These are phyloP conservation scores for Fistulinella prunicolor DNA, from an alignment of 768 basidiomycete species.

Conservation along the genomic window DNA sequence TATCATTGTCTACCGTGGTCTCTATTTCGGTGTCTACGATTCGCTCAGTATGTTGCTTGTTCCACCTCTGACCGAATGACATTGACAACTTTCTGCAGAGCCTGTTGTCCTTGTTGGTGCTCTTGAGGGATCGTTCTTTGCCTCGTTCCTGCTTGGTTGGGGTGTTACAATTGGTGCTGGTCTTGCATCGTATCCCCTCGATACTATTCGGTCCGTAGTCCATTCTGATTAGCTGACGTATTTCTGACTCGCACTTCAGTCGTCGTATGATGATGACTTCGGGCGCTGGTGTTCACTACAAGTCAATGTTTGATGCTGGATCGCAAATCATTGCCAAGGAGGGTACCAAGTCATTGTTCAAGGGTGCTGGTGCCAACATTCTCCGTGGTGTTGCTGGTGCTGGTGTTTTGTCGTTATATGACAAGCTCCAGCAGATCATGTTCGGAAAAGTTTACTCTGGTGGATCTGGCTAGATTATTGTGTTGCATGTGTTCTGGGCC, in stretches of 20 bases:
- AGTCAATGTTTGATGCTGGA: slow-evolving; percentile 97
- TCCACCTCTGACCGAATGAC: slow-evolving; percentile 23
- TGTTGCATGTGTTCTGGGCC: slow-evolving; percentile 21
- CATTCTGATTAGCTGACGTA: neutral
- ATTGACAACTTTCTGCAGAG: slow-evolving; percentile 47
- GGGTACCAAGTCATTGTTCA: slow-evolving; percentile 94
- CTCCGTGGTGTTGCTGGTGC: slow-evolving; percentile 99
- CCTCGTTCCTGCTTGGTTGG: slow-evolving; percentile 97
- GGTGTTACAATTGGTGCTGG: slow-evolving; percentile 99
- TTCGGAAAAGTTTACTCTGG: slow-evolving; percentile 99
- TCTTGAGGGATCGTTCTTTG: slow-evolving; percentile 94
- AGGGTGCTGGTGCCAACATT: slow-evolving; percentile 95
- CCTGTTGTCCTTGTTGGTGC: slow-evolving; percentile 96
- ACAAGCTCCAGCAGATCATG: slow-evolving; percentile 94
- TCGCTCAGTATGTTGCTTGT: slow-evolving; percentile 65
- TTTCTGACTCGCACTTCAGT: slow-evolving; percentile 45
- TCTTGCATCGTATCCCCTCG: slow-evolving; percentile 95
- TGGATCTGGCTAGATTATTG: slow-evolving; percentile 45
- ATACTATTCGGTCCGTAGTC: slow-evolving; percentile 70
- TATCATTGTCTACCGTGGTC: slow-evolving; percentile 99
- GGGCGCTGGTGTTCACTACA: slow-evolving; percentile 93
- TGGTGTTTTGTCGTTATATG: slow-evolving; percentile 98
- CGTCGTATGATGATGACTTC: slow-evolving; percentile 99
- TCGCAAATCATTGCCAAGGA: slow-evolving; percentile 95
- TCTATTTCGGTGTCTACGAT: slow-evolving; percentile 98